A percentile compares a stretch with the other conserved stretches of the same genome.
Conservation (phyloP, 1,284 basidiomycete species). For the Cerioporus squamosus region DNA sequence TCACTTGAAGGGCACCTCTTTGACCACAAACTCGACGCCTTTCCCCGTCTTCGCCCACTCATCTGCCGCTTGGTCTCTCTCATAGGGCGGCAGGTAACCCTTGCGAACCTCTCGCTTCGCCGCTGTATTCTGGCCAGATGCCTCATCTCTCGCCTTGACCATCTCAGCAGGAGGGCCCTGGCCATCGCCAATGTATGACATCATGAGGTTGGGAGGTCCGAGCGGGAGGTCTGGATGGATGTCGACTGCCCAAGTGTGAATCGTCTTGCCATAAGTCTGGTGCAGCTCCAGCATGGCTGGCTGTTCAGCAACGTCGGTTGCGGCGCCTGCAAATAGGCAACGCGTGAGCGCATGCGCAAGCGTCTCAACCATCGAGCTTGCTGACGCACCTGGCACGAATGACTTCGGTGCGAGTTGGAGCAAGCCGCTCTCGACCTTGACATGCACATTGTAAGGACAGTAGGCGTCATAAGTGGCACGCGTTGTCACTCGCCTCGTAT, state of each 20-base stretch:
- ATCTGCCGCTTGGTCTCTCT: conserved; percentile 42
- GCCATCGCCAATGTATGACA: conserved; percentile 45
- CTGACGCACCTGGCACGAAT: conserved; percentile 42
- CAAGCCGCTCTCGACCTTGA: conserved; percentile 46
- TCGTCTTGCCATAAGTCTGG: conserved; percentile 55
- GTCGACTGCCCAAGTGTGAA: conserved; percentile 53
- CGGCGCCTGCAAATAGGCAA: conserved; percentile 27
- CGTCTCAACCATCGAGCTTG: neutral
- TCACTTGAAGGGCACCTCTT: neutral
- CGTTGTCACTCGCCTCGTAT: conserved; percentile 28
- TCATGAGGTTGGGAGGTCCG: conserved; percentile 52
- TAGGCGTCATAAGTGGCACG: neutral
- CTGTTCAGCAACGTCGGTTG: conserved; percentile 46
- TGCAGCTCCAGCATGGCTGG: conserved; percentile 53
- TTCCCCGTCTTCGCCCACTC: conserved; percentile 33
- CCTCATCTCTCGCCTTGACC: conserved; percentile 41
- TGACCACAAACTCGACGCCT: neutral
- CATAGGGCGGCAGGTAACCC: conserved; percentile 44
- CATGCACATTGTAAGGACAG: too few species aligned
- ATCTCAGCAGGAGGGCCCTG: conserved; percentile 39
- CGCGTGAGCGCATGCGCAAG: neutral
- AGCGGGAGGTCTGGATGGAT: conserved; percentile 49
- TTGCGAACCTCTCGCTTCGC: conserved; percentile 40
- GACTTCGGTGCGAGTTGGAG: conserved; percentile 47
- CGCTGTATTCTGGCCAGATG: conserved; percentile 39